Evolutionary conservation across 352 stramenopile genomes (phyloP).

Genomic region (Globisporangium takayamanum): DNA sequence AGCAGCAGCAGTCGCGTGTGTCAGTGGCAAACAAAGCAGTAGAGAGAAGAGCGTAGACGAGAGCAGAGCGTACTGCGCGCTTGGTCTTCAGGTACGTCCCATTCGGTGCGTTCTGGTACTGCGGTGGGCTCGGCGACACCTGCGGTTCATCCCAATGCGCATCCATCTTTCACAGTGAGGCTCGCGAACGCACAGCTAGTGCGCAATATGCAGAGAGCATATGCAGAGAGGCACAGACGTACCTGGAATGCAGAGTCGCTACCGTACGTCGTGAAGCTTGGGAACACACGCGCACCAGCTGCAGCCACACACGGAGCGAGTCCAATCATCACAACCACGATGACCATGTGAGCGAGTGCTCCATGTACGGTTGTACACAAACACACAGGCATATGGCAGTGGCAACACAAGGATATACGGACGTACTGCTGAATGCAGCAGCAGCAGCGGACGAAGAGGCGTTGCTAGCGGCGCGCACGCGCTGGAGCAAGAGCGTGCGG

Average conservation of each 20-base stretch:
- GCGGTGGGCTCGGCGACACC: conserved; percentile 52
- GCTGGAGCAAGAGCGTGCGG: conserved; percentile 21
- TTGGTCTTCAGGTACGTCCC: conserved; percentile 82
- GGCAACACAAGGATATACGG: background rate
- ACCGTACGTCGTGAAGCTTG: conserved; percentile 68
- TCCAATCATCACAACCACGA: no score
- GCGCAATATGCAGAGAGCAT: background rate
- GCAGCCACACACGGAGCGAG: background rate
- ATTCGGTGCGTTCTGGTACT: conserved; percentile 42
- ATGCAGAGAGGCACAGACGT: background rate
- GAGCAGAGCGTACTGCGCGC: conserved; percentile 33
- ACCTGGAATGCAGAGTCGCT: conserved; percentile 70
- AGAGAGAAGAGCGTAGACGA: background rate
- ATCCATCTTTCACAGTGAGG: background rate
- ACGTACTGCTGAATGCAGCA: conserved; percentile 25
- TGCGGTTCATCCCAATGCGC: conserved; percentile 1
- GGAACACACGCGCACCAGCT: conserved; percentile 63
- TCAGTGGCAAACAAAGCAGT: background rate
- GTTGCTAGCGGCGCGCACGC: conserved; percentile 6
- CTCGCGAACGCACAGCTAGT: background rate
- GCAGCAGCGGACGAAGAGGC: conserved; percentile 8
- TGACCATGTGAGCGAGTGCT: no score
- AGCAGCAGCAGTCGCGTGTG: background rate
- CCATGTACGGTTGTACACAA: no score
- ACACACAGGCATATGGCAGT: no score